These are phyloP conservation scores for Dryas alaskensis DNA, from an alignment of 306 rosid genomes.

Conservation along the genomic window DNA sequence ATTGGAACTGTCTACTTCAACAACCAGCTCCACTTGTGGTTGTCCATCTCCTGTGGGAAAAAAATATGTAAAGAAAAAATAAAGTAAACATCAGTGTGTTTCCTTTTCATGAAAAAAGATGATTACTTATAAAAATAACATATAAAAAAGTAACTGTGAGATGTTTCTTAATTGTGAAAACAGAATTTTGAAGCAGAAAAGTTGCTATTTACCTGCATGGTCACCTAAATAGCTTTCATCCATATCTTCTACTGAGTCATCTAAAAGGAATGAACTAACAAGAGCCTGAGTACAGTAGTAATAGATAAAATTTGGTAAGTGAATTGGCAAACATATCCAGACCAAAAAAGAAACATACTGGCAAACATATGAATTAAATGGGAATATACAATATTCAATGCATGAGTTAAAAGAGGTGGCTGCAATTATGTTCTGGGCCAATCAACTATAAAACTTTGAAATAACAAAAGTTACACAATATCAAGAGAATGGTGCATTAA, in stretches of 20 bases:
- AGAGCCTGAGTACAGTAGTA: slow-evolving; percentile 57
- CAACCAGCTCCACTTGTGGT: slow-evolving; percentile 24
- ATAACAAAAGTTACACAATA: neutral
- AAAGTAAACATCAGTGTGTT: neutral
- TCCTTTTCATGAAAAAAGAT: neutral
- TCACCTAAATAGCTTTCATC: slow-evolving; percentile 35
- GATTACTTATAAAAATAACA: slow-evolving; percentile 4
- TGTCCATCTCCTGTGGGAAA: slow-evolving; percentile 34
- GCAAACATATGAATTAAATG: neutral
- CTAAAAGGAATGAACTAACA: slow-evolving; percentile 78
- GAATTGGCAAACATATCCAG: neutral
- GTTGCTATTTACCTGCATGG: slow-evolving; percentile 40
- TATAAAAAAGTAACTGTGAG: neutral
- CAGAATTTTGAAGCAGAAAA: slow-evolving; percentile 3
- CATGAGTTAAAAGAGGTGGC: neutral
- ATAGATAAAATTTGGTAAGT: neutral
- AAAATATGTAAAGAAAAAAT: neutral
- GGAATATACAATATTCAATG: neutral
- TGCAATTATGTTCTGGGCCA: neutral
- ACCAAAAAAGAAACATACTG: neutral
- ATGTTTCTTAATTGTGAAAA: slow-evolving; percentile 3
- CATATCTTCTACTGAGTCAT: slow-evolving; percentile 52
- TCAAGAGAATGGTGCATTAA: neutral
- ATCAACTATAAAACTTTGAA: neutral
- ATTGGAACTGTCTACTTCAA: slow-evolving; percentile 36